Evolutionary conservation across 345 rosid species (phyloP).

Genomic region (Balakata baccata): DNA sequence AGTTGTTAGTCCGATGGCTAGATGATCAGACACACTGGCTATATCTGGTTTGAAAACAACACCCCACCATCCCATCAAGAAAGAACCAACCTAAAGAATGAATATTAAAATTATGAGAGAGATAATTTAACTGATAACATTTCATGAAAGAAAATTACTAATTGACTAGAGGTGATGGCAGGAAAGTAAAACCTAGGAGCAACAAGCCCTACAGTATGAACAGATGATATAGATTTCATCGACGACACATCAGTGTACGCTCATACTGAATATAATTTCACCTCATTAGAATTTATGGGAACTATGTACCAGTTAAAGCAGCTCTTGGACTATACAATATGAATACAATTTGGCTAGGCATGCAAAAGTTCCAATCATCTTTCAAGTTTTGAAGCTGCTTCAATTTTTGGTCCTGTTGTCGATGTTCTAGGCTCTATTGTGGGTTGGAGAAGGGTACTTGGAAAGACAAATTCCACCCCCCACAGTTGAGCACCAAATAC

Average conservation of each 20-base stretch:
- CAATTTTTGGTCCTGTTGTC: background rate
- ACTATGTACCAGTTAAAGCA: no score
- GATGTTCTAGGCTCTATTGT: background rate
- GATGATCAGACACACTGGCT: conserved; percentile 53
- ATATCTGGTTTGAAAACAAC: conserved; percentile 74
- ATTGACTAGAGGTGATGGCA: background rate
- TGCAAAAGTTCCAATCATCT: no score
- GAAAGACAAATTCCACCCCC: background rate
- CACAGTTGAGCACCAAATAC: background rate
- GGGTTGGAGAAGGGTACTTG: background rate
- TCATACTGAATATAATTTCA: background rate
- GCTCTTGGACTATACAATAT: no score
- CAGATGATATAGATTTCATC: background rate
- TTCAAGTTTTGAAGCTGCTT: no score
- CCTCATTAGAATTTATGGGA: background rate
- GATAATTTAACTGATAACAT: background rate
- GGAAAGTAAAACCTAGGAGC: background rate
- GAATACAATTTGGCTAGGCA: no score
- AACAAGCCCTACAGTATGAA: background rate
- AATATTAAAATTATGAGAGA: no score
- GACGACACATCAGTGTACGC: background rate
- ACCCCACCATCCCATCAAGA: conserved; percentile 98
- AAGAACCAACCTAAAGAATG: conserved; percentile 64
- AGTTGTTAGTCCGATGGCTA: conserved; percentile 73
- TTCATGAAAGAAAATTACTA: no score